These are phyloP conservation scores for Penicillium nucicola DNA, from an alignment of 495 filamentous ascomycete species.

Conservation along the genomic window DNA sequence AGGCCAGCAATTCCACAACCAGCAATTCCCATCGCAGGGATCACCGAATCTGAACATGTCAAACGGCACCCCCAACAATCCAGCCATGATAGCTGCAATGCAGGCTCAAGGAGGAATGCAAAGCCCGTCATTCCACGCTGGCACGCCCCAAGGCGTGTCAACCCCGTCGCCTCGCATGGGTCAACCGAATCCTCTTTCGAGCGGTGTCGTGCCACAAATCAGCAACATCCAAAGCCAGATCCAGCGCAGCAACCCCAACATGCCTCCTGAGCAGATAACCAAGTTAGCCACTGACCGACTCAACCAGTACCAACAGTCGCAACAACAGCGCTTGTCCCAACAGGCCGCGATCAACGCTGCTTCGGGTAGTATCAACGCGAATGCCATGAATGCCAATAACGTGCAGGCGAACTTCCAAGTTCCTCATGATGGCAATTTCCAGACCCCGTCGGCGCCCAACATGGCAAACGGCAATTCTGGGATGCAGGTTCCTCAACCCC, in stretches of 20 bases:
- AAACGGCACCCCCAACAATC: slow-evolving; percentile 50
- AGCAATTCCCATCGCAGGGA: slow-evolving; percentile 41
- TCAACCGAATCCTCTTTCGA: slow-evolving; percentile 50
- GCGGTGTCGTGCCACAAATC: slow-evolving; percentile 52
- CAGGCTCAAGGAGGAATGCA: slow-evolving; percentile 48
- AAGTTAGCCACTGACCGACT: slow-evolving; percentile 61
- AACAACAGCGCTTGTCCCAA: slow-evolving; percentile 51
- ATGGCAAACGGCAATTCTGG: slow-evolving; percentile 34
- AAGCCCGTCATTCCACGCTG: slow-evolving; percentile 47
- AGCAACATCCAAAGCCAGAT: slow-evolving; percentile 50
- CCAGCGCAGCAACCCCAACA: slow-evolving; percentile 51
- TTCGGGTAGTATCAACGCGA: slow-evolving; percentile 46
- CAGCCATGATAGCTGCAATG: slow-evolving; percentile 51
- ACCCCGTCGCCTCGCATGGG: slow-evolving; percentile 50
- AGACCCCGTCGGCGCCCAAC: slow-evolving; percentile 28
- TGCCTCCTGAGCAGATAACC: slow-evolving; percentile 56
- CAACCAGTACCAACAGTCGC: slow-evolving; percentile 50
- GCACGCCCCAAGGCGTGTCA: slow-evolving; percentile 42
- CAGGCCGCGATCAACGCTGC: slow-evolving; percentile 65
- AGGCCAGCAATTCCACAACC: slow-evolving; percentile 40
- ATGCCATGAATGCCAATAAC: slow-evolving; percentile 8
- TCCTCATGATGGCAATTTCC: slow-evolving; percentile 40
- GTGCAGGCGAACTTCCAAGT: slow-evolving; percentile 42
- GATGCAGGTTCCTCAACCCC: slow-evolving; percentile 50
- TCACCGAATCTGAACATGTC: slow-evolving; percentile 41